A percentile compares a stretch with the other conserved stretches of the same genome.
Conservation (phyloP, 352 stramenopile species). For the Globisporangium yorkense region DNA sequence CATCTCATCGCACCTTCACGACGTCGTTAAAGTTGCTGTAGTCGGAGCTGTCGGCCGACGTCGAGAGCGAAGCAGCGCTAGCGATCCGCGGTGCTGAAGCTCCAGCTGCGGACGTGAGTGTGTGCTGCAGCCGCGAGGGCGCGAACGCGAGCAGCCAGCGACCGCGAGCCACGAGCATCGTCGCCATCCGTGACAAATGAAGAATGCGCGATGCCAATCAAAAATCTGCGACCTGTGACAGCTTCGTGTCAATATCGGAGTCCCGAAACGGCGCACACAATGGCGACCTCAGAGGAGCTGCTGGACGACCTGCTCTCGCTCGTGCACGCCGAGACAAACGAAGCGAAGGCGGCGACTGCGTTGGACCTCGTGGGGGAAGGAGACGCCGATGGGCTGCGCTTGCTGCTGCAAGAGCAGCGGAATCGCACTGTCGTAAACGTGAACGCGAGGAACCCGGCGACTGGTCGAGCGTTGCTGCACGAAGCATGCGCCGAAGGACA, state of each 20-base stretch:
- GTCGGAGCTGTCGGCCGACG: conserved; percentile 10
- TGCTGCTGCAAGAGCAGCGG: conserved; percentile 16
- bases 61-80: conserved; percentile 4
- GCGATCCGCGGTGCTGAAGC: background rate
- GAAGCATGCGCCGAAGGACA: conserved; percentile 48
- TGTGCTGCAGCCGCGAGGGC: too few species aligned
- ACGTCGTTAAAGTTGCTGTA: conserved; percentile 63
- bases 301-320: conserved; percentile 40
- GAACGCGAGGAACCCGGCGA: conserved; percentile 29
- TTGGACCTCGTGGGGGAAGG: conserved; percentile 27
- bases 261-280: background rate
- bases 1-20: conserved; percentile 32
- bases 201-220: background rate
- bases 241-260: background rate
- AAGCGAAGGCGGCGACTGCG: conserved; percentile 5
- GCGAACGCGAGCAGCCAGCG: background rate
- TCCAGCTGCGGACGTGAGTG: background rate
- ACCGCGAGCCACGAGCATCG: conserved; percentile 6
- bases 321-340: conserved; percentile 1
- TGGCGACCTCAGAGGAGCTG: conserved; percentile 17
- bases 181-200: background rate
- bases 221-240: background rate
- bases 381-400: conserved; percentile 19
- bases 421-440: conserved; percentile 11
- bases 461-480: conserved; percentile 53